phyloP scores from a whole-genome alignment of 2,329 filamentous ascomycete genomes.

The Mollisiaceae sp. region DNA sequence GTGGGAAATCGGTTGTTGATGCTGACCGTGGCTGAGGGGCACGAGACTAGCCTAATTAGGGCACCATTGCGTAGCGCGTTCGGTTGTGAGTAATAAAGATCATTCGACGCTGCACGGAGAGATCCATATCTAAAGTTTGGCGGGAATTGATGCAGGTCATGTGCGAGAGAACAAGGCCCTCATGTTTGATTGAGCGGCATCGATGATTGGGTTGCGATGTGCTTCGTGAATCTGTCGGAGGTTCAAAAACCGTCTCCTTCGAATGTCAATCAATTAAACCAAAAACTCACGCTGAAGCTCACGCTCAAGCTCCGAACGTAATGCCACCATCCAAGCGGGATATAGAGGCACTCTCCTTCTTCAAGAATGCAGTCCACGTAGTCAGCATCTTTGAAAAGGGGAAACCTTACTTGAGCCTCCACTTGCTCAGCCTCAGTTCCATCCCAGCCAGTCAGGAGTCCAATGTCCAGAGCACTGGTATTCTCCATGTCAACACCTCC shows the following conservation, averaged over 20 bases:
- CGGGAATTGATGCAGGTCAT: too few species aligned
- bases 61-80: slow-evolving; percentile 8
- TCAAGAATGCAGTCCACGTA: slow-evolving; percentile 76
- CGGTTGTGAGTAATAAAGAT: not conserved
- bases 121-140: too few species aligned
- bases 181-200: too few species aligned
- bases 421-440: slow-evolving; percentile 31
- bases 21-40: slow-evolving; percentile 5
- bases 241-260: too few species aligned
- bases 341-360: slow-evolving; percentile 84
- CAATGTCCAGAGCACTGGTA: slow-evolving; percentile 81
- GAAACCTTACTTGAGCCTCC: slow-evolving; percentile 32
- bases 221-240: too few species aligned
- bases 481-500: slow-evolving; percentile 88
- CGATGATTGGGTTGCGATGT: too few species aligned
- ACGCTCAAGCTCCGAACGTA: slow-evolving; percentile 85
- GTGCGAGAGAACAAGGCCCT: too few species aligned
- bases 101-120: not conserved
- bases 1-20: not conserved
- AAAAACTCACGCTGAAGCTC: slow-evolving; percentile 96
- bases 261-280: slow-evolving; percentile 68
- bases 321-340: slow-evolving; percentile 98
- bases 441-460: slow-evolving; percentile 68
- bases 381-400: slow-evolving; percentile 28
- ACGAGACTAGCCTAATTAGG: slow-evolving; percentile 14